Base-by-base conservation (phyloP, 257 asterid genomes). In the Leonotis leonurus region DNA sequence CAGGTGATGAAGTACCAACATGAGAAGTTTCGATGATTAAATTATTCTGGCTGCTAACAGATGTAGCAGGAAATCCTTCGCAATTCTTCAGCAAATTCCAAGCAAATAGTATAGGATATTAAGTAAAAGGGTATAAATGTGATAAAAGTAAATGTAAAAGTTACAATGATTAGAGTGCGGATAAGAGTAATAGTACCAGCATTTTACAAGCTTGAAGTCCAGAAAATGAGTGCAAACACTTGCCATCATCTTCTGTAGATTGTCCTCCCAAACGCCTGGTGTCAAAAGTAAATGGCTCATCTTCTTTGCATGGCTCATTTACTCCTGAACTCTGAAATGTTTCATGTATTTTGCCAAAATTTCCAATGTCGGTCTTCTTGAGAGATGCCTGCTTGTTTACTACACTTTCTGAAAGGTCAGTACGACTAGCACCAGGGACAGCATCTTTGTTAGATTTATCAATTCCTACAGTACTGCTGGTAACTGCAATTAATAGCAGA, bases 211-310 rank as follows among this genome's bases (percentile, higher is more conserved):
- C 75, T 75, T 78, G 79, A 67, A 68, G 70, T 60, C 40, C 65
- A 32, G 83, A 77, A 78, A 66, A 56, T 70, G 87, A 63, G 41
- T 58, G 79, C 70, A 59, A 62, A 56, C 60, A 71, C 67, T 56
- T 58, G 69, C 54, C 66, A 65, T 78, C 36, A 75, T 70, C 86
- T 70, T 73, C 84, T 18, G 64, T 66, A 51, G 92, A 51, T 65
- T 62, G 81, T 71, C 73, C 71, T 56, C 60, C 85, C 72, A 77
- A 69, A 70, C 78, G 87, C 74, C 76, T 70, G 25, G 68, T 70
- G 56, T 83, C 86, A 68, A 87, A 80, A 32, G 90, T 75, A 73
- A 80, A 85, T 71, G 82, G 69, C 70, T 69, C 77, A 62, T 82
- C 92, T 62, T 76, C 90, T 72, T 63, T 74, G 22, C 74, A 46